Percentiles rank a stretch among this genome's conserved stretches.
phyloP scores from a whole-genome alignment of 176 grass and related monocot species.

The Oryza glumipatula region DNA sequence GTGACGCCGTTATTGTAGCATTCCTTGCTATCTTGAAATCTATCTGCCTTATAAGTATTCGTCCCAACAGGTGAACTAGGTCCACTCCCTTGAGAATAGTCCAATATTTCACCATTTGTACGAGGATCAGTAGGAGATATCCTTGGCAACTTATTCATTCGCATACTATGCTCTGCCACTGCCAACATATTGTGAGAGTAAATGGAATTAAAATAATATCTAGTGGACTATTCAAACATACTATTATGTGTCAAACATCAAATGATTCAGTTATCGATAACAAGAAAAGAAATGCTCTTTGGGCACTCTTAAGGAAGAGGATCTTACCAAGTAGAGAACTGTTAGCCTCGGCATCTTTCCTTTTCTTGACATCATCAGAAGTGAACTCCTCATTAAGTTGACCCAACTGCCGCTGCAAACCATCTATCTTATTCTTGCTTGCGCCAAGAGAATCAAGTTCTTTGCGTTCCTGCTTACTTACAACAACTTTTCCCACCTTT shows the following conservation, averaged over 20 bases:
- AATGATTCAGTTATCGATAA: background rate
- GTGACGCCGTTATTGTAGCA: constrained; percentile 29
- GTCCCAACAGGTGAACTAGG: constrained; percentile 17
- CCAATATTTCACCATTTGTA: constrained; percentile 22
- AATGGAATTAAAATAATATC: constrained; percentile 14
- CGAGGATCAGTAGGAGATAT: constrained; percentile 14
- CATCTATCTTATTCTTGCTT: constrained; percentile 35
- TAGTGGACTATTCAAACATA: background rate
- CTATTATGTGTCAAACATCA: constrained; percentile 8
- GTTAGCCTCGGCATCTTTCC: constrained; percentile 36
- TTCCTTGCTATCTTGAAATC: constrained; percentile 21
- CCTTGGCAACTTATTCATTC: constrained; percentile 40
- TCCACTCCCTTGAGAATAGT: background rate
- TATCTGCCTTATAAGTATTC: constrained; percentile 22
- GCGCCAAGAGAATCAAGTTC: constrained; percentile 15
- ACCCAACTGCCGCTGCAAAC: constrained; percentile 5
- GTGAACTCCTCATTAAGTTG: constrained; percentile 22
- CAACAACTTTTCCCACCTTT: constrained; percentile 22
- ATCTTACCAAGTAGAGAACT: constrained; percentile 47
- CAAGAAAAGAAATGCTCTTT: background rate
- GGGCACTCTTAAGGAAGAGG: background rate
- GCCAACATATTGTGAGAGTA: constrained; percentile 35
- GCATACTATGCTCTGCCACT: constrained; percentile 42
- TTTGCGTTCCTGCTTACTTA: constrained; percentile 44
- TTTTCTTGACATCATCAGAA: constrained; percentile 54